phyloP scores from a whole-genome alignment of 108 stramenopile genomes.

The Cyclostephanos tholiformis region DNA sequence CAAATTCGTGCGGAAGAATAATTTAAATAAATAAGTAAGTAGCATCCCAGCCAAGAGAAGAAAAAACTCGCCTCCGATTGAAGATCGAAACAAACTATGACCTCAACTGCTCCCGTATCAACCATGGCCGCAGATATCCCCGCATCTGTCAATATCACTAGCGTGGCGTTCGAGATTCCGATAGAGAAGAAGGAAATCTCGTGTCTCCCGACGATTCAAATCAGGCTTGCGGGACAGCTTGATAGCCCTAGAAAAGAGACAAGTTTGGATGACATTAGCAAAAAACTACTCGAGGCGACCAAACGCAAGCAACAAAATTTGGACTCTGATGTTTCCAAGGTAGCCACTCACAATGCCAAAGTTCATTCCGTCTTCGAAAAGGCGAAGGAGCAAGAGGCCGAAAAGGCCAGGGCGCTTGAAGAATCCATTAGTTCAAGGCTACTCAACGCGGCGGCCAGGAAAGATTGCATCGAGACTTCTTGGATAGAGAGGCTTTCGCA shows the following conservation, averaged over 20 bases:
- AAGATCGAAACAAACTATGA: no score
- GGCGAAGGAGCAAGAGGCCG: background rate
- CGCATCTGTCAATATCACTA: background rate
- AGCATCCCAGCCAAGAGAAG: no score
- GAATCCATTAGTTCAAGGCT: background rate
- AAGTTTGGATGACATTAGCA: conserved; percentile 2
- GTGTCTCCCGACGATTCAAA: background rate
- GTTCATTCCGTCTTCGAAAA: background rate
- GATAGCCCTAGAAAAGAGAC: background rate
- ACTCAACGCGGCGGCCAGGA: background rate
- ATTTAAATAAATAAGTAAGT: no score
- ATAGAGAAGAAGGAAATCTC: conserved; percentile 7
- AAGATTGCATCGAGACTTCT: background rate
- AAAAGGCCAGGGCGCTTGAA: background rate
- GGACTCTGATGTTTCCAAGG: background rate
- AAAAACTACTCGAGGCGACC: background rate
- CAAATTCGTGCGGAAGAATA: no score
- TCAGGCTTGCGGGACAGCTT: background rate
- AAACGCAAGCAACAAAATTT: conserved; percentile 6
- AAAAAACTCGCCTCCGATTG: no score
- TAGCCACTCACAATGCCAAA: conserved; percentile 4
- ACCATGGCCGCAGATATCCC: no score
- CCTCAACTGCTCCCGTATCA: no score
- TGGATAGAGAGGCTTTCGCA: background rate
- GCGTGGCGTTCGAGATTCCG: conserved; percentile 10